phyloP scores from a whole-genome alignment of 164 flowering plant genomes.

The Platanus orientalis region DNA sequence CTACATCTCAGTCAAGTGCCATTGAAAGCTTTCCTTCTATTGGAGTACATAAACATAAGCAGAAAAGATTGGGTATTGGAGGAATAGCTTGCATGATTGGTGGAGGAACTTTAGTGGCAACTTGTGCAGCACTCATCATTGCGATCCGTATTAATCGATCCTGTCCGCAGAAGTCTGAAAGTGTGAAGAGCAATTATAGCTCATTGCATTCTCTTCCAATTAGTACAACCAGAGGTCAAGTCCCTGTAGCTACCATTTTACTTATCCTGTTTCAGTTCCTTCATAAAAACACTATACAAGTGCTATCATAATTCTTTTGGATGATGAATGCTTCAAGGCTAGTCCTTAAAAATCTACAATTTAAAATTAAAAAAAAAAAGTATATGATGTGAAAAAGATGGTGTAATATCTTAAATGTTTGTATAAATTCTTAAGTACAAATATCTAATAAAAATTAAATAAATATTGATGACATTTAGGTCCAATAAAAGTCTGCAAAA shows the following conservation, averaged over 20 bases:
- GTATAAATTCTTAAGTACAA: too few species aligned
- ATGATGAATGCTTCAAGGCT: too few species aligned
- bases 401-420: too few species aligned
- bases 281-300: too few species aligned
- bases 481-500: too few species aligned
- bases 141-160: slow-evolving; percentile 29
- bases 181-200: slow-evolving; percentile 20
- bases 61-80: slow-evolving; percentile 38
- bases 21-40: slow-evolving; percentile 40
- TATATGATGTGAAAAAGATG: too few species aligned
- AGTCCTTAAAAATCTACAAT: too few species aligned
- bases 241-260: neutral
- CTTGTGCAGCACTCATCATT: slow-evolving; percentile 38
- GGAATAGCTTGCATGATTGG: slow-evolving; percentile 42
- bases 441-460: too few species aligned
- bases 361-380: too few species aligned
- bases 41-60: slow-evolving; percentile 19
- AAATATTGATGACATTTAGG: too few species aligned
- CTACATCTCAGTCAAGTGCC: slow-evolving; percentile 60
- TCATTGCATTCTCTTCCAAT: slow-evolving; percentile 34
- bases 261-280: neutral
- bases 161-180: slow-evolving; percentile 16
- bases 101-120: slow-evolving; percentile 43
- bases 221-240: slow-evolving; percentile 41
- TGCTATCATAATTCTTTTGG: too few species aligned